These are phyloP conservation scores for Zopfochytrium polystomum DNA, from an alignment of 371 early-diverging fungal genomes.

Conservation along the genomic window DNA sequence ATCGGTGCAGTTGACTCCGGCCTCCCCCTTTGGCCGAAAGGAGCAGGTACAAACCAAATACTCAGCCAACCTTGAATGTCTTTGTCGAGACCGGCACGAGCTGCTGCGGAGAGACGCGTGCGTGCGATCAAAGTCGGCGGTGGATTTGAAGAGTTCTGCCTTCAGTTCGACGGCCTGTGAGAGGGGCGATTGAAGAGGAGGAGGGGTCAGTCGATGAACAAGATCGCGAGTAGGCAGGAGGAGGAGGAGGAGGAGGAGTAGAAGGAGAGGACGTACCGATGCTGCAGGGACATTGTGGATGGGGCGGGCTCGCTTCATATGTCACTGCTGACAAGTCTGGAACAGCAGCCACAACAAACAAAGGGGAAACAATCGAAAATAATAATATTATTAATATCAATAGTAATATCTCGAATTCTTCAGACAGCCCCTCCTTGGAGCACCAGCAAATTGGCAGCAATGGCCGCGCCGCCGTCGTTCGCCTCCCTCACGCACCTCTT, in stretches of 20 bases:
- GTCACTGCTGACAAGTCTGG: too few relatives aligned
- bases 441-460: too few relatives aligned
- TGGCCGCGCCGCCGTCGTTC: background rate
- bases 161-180: conserved; percentile 38
- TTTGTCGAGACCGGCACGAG: conserved; percentile 18
- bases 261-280: background rate
- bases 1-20: background rate
- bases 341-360: background rate
- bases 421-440: too few relatives aligned
- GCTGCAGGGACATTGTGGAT: too few relatives aligned
- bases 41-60: conserved; percentile 28
- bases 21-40: background rate
- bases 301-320: too few relatives aligned
- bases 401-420: too few relatives aligned
- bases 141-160: conserved; percentile 37
- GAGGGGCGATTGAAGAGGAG: too few relatives aligned
- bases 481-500: background rate
- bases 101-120: conserved; percentile 7
- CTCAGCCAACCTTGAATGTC: conserved; percentile 31
- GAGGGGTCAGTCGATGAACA: too few relatives aligned
- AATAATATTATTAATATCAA: too few relatives aligned
- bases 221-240: too few relatives aligned
- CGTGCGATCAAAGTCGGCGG: conserved; percentile 22
- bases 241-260: too few relatives aligned
- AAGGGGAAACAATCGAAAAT: too few relatives aligned